A percentile compares a stretch with the other conserved stretches of the same genome.
phyloP scores from a whole-genome alignment of 441 rosid species.

The Mallotus japonicus region DNA sequence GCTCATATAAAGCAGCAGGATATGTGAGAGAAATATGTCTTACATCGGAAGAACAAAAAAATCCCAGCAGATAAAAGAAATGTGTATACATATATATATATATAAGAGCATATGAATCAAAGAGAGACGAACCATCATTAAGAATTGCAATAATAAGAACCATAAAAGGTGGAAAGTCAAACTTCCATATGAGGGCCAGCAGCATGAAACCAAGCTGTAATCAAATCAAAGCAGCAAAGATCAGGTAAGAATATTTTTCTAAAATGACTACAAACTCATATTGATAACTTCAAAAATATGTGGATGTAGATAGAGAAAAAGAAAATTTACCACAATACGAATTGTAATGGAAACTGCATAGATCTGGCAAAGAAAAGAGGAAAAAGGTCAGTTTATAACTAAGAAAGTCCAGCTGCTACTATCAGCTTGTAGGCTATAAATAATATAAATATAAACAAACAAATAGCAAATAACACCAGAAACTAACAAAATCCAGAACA shows the following conservation, averaged over 20 bases:
- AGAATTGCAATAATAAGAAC: conserved; percentile 96
- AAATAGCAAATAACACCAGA: background rate
- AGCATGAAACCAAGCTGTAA: conserved; percentile 90
- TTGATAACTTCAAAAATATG: background rate
- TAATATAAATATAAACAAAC: background rate
- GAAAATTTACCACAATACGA: conserved; percentile 81
- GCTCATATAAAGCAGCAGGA: conserved; percentile 17
- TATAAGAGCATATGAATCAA: background rate
- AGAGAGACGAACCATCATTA: conserved; percentile 71
- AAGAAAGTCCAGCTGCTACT: background rate
- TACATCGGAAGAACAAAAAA: background rate
- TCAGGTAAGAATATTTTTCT: background rate
- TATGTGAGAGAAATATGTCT: background rate
- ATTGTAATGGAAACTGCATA: conserved; percentile 96
- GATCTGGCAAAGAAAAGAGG: conserved; percentile 48
- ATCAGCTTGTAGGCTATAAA: background rate
- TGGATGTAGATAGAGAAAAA: background rate
- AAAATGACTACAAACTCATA: background rate
- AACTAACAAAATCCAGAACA: background rate
- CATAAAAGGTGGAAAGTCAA: conserved; percentile 99
- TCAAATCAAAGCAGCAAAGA: conserved; percentile 12
- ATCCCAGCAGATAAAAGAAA: background rate
- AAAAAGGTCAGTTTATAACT: conserved; percentile 7
- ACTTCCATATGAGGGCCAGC: conserved; percentile 92
- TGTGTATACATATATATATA: background rate